Evolutionary conservation across 2,329 filamentous ascomycete genomes (phyloP).

Genomic region (Botrytis sinoallii): DNA sequence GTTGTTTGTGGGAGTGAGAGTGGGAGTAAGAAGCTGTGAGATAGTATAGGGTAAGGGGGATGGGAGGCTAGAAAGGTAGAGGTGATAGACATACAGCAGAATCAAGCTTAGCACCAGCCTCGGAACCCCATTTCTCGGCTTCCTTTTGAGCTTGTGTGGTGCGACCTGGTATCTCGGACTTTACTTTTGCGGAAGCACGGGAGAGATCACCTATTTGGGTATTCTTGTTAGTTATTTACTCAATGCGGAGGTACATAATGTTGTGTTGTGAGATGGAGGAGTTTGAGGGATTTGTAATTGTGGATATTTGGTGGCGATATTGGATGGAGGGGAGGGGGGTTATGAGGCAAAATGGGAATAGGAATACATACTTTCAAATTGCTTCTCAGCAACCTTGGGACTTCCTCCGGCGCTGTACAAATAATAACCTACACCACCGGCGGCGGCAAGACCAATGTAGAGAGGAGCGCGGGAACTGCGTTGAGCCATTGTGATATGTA

Average conservation of each 20-base stretch:
- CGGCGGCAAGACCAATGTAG: constrained; percentile 59
- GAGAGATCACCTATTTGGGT: constrained; percentile 68
- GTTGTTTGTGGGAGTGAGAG: constrained; percentile 11
- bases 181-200: constrained; percentile 63
- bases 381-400: constrained; percentile 78
- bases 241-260: no score
- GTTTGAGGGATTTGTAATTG: neutral
- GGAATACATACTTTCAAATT: constrained; percentile 71
- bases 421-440: constrained; percentile 78
- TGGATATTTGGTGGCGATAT: neutral
- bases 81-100: constrained; percentile 54
- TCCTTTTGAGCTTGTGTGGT: constrained; percentile 63
- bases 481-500: constrained; percentile 34
- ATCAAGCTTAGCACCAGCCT: constrained; percentile 66
- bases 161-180: constrained; percentile 61
- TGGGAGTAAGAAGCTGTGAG: no score
- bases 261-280: no score
- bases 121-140: constrained; percentile 57
- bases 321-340: neutral
- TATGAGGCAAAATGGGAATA: neutral
- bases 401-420: constrained; percentile 82
- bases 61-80: neutral
- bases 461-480: constrained; percentile 40
- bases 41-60: no score
- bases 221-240: constrained; percentile 15